Percentiles rank a stretch among this genome's conserved stretches.
Evolutionary conservation across 2,329 filamentous ascomycete genomes (phyloP).

Genomic region (Colletotrichum paranaense): DNA sequence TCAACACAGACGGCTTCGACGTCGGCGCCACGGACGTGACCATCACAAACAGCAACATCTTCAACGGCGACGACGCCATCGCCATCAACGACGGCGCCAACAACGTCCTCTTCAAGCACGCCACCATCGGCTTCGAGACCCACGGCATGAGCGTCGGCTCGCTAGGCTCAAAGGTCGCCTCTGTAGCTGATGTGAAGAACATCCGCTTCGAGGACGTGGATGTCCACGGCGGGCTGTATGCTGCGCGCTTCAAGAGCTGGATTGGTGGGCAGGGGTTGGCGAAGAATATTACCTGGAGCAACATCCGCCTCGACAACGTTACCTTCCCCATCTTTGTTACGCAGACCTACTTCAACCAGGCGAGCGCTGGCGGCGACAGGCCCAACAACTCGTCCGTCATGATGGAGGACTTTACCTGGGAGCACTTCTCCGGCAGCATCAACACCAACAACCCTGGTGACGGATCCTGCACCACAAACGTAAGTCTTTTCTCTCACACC

Average conservation of each 20-base stretch:
- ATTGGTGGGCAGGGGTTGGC: conserved; percentile 52
- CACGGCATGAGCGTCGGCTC: conserved; percentile 57
- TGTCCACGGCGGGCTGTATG: conserved; percentile 53
- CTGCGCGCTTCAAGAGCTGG: conserved; percentile 57
- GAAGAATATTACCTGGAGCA: conserved; percentile 55
- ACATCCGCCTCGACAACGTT: conserved; percentile 55
- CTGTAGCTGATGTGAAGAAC: conserved; percentile 47
- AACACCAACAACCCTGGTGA: conserved; percentile 55
- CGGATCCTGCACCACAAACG: conserved; percentile 51
- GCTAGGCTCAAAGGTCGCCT: conserved; percentile 49
- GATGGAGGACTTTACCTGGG: conserved; percentile 55
- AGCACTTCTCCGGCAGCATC: conserved; percentile 52
- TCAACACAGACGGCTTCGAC: conserved; percentile 53
- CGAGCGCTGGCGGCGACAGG: conserved; percentile 43
- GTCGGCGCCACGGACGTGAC: conserved; percentile 44
- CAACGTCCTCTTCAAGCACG: conserved; percentile 50
- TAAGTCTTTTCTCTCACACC: neutral
- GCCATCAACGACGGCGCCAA: conserved; percentile 50
- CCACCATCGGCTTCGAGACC: conserved; percentile 55
- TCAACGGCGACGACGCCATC: conserved; percentile 57
- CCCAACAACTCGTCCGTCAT: conserved; percentile 51
- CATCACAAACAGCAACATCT: conserved; percentile 46
- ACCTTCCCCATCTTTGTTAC: conserved; percentile 59
- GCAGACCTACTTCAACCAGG: conserved; percentile 55
- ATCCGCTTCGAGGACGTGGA: conserved; percentile 55